A percentile compares a stretch with the other conserved stretches of the same genome.
Conservation (phyloP, 805 yeast genomes). For the Maudiozyma turicensis region DNA sequence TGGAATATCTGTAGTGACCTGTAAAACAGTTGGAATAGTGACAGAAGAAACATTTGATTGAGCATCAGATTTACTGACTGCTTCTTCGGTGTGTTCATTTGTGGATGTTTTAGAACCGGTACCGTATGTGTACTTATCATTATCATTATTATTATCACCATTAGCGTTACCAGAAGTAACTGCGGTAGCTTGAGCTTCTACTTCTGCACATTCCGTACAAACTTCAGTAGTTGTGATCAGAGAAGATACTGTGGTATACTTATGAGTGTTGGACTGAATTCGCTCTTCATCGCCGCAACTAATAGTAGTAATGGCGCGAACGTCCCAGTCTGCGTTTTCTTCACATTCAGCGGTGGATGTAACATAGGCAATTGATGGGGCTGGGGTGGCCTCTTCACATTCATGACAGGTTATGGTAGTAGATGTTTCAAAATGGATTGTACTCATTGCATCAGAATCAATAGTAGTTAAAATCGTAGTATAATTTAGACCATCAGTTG, state of each 20-base stretch:
- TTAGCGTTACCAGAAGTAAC: neutral
- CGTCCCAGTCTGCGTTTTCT: neutral
- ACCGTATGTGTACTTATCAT: slow-evolving; percentile 2
- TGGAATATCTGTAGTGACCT: neutral
- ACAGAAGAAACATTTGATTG: slow-evolving; percentile 1
- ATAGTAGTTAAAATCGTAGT: neutral
- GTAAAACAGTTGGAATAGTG: neutral
- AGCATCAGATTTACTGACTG: neutral
- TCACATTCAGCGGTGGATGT: neutral
- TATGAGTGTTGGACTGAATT: neutral
- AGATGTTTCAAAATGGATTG: neutral
- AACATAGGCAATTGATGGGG: neutral
- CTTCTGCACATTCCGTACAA: neutral
- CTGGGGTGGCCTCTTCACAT: neutral
- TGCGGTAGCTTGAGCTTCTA: neutral
- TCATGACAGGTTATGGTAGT: slow-evolving; percentile 1
- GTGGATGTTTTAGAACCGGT: neutral
- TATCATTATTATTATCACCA: neutral
- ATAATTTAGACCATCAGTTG: neutral
- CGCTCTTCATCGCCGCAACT: neutral
- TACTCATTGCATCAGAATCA: neutral
- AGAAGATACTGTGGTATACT: neutral
- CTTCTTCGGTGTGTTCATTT: neutral
- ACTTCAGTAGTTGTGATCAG: neutral
- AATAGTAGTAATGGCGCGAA: neutral